Percentiles rank a stretch among this genome's conserved stretches.
Conservation (phyloP, 371 early-diverging fungal species). For the Zychaea mexicana region DNA sequence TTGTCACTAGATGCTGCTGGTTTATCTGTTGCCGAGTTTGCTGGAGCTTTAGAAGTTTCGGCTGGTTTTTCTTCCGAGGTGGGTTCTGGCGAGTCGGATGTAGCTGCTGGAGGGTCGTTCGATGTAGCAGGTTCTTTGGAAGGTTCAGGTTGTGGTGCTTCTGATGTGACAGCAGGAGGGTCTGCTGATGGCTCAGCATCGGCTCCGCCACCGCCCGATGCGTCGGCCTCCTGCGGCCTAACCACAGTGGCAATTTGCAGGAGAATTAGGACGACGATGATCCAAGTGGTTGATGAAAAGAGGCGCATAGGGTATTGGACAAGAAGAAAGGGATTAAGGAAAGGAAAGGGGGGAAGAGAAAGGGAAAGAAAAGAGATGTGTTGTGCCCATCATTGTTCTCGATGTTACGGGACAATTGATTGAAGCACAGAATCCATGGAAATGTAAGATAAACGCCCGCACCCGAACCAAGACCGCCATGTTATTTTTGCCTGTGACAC, state of each 20-base stretch:
- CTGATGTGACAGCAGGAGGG: not conserved
- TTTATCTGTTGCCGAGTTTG: not conserved
- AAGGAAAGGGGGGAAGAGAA: constrained; percentile 5
- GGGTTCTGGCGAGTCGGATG: not conserved
- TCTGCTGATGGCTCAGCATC: not conserved
- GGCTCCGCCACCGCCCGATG: not conserved
- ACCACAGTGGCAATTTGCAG: constrained; percentile 1
- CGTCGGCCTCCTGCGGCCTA: not conserved
- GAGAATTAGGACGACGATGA: not conserved
- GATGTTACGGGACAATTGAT: constrained; percentile 1
- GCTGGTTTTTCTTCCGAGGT: not conserved
- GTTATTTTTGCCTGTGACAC: constrained; percentile 1
- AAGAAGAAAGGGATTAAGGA: constrained; percentile 7
- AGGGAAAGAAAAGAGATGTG: constrained; percentile 6
- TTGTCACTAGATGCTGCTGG: not conserved
- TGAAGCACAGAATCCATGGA: constrained; percentile 13
- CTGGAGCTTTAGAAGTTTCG: not conserved
- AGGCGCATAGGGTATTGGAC: not conserved
- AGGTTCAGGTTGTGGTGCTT: not conserved
- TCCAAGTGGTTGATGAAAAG: constrained; percentile 3
- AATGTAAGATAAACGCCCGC: constrained; percentile 5
- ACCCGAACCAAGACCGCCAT: not conserved
- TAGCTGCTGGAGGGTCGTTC: not conserved
- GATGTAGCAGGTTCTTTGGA: not conserved
- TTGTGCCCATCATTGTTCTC: constrained; percentile 6